Conservation (phyloP, 163 green algal genomes). For the Scenedesmus sp. region DNA sequence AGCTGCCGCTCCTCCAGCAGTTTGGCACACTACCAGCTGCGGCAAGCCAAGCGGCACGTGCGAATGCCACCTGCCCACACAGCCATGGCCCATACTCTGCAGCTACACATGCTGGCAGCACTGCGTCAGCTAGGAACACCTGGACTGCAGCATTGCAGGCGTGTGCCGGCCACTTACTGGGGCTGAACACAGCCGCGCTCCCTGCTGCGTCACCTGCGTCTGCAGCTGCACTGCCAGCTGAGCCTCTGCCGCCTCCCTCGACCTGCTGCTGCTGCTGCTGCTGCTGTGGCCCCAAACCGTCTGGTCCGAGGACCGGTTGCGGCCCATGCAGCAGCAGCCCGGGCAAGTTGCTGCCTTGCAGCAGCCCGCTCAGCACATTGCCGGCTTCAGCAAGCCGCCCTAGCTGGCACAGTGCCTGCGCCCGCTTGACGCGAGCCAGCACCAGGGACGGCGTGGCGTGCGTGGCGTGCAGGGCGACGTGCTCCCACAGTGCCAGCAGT, state of each 20-base stretch:
- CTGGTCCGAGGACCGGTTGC: slow-evolving; percentile 8
- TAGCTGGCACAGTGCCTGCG: slow-evolving; percentile 60
- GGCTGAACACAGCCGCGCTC: slow-evolving; percentile 16
- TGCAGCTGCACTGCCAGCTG: neutral
- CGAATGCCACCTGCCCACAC: slow-evolving; percentile 59
- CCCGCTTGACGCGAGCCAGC: slow-evolving; percentile 54
- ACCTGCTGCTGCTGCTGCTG: neutral
- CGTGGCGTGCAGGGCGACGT: slow-evolving; percentile 57
- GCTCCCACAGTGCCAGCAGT: slow-evolving; percentile 70
- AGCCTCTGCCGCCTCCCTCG: neutral
- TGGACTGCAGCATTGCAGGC: slow-evolving; percentile 55
- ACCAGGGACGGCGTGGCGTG: slow-evolving; percentile 54
- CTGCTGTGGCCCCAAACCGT: neutral
- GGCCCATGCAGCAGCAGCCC: slow-evolving; percentile 25
- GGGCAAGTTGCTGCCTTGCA: slow-evolving; percentile 60
- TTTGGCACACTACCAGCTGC: slow-evolving; percentile 33
- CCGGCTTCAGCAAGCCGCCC: slow-evolving; percentile 62
- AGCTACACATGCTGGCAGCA: slow-evolving; percentile 54
- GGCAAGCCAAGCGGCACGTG: slow-evolving; percentile 45
- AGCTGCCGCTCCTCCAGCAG: slow-evolving; percentile 18
- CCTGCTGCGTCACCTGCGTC: neutral
- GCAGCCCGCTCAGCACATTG: slow-evolving; percentile 54
- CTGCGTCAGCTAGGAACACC: slow-evolving; percentile 44
- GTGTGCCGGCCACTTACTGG: slow-evolving; percentile 51
- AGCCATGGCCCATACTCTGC: slow-evolving; percentile 68